phyloP scores from a whole-genome alignment of 164 flowering plant species.

The Aristolochia fimbriata region DNA sequence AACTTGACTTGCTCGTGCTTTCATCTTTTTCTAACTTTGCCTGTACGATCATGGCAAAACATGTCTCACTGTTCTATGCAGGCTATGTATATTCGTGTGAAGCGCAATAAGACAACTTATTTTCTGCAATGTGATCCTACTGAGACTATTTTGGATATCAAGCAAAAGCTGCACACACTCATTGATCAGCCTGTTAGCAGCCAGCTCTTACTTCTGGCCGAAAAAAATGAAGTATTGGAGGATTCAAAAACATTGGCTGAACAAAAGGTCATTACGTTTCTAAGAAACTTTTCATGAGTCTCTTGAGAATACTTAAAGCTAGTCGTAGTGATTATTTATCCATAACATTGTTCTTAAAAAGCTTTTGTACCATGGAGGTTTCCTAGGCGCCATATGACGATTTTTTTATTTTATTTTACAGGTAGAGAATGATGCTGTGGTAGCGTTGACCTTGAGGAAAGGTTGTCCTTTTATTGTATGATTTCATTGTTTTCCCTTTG shows the following conservation, averaged over 20 bases:
- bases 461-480: conserved; percentile 27
- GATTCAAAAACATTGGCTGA: conserved; percentile 88
- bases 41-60: no score
- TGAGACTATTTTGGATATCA: conserved; percentile 62
- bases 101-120: conserved; percentile 84
- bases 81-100: conserved; percentile 96
- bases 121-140: conserved; percentile 88
- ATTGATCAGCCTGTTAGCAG: conserved; percentile 62
- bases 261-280: conserved; percentile 45
- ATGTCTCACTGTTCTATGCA: conserved; percentile 13
- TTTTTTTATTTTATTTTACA: conserved; percentile 27
- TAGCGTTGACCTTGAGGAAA: conserved; percentile 83
- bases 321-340: neutral
- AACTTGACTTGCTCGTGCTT: no score
- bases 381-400: neutral
- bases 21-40: no score
- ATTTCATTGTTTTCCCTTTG: no score
- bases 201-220: conserved; percentile 61
- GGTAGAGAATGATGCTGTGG: conserved; percentile 96
- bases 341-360: neutral
- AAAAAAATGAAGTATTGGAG: conserved; percentile 51
- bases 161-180: conserved; percentile 61
- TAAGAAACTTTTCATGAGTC: neutral
- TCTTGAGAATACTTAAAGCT: neutral
- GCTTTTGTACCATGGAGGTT: neutral